Conservation (phyloP, 306 rosid species). For the Cucurbita maxima region DNA sequence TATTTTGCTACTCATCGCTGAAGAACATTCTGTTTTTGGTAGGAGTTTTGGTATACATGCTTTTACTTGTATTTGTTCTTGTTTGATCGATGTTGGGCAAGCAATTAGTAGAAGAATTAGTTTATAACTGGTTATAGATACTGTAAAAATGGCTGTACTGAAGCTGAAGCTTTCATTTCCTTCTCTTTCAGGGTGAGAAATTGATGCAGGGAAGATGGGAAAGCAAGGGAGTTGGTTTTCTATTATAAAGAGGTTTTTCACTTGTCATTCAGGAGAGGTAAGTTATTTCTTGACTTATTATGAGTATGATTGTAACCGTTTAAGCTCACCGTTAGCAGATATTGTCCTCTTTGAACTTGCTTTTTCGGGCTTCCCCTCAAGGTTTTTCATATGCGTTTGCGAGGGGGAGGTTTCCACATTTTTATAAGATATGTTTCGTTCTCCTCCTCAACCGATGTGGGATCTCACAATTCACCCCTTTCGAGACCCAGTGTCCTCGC, state of each 20-base stretch:
- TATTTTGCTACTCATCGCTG: not conserved
- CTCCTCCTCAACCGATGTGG: too few relatives aligned
- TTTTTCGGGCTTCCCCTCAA: too few relatives aligned
- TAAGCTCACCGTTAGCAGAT: too few relatives aligned
- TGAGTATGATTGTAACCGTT: not conserved
- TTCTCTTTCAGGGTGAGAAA: constrained; percentile 32
- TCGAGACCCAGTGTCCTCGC: too few relatives aligned
- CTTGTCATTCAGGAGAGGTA: constrained; percentile 62
- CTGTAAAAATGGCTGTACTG: not conserved
- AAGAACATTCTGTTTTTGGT: not conserved
- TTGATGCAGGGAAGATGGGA: constrained; percentile 52
- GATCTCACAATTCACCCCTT: too few relatives aligned
- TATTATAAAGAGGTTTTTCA: constrained; percentile 71
- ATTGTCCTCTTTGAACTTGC: too few relatives aligned
- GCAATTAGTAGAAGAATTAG: not conserved
- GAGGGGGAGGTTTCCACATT: too few relatives aligned
- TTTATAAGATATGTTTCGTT: too few relatives aligned
- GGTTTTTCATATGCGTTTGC: too few relatives aligned
- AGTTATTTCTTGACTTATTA: not conserved
- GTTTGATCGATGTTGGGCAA: not conserved
- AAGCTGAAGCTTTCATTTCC: not conserved
- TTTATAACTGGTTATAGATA: not conserved
- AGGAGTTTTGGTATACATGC: not conserved
- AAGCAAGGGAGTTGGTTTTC: constrained; percentile 90
- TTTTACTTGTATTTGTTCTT: not conserved